phyloP scores from a whole-genome alignment of 106 monocot species.

The Dioscorea zingiberensis region DNA sequence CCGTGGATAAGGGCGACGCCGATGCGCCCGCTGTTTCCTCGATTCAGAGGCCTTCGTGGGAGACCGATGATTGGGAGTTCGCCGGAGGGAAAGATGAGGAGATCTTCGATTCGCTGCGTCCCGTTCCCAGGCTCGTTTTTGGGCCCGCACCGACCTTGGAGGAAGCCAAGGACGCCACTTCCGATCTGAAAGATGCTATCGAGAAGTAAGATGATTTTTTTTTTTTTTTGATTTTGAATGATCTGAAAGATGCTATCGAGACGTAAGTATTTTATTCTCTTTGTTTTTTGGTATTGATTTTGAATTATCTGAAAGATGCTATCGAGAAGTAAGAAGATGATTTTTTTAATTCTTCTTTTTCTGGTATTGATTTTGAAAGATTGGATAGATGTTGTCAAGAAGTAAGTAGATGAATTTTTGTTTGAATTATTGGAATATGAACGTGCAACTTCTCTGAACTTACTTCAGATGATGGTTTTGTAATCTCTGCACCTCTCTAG shows the following conservation, averaged over 20 bases:
- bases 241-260: not conserved
- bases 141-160: constrained; percentile 43
- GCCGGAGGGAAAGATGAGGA: constrained; percentile 15
- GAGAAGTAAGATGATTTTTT: constrained; percentile 28
- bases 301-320: not conserved
- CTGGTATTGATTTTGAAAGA: no score
- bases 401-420: no score
- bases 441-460: no score
- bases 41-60: constrained; percentile 18
- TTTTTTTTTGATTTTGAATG: not conserved
- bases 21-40: not conserved
- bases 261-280: not conserved
- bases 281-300: not conserved
- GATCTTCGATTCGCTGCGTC: constrained; percentile 2
- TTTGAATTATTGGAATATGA: no score
- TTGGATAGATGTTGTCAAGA: no score
- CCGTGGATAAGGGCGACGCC: constrained; percentile 9
- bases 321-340: not conserved
- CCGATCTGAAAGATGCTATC: constrained; percentile 44
- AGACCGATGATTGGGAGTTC: constrained; percentile 30
- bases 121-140: constrained; percentile 48
- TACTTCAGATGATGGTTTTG: no score
- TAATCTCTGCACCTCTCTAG: no score
- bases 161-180: no score
- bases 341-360: not conserved